phyloP scores from a whole-genome alignment of 1,284 basidiomycete genomes.

The Vanrija sp. region DNA sequence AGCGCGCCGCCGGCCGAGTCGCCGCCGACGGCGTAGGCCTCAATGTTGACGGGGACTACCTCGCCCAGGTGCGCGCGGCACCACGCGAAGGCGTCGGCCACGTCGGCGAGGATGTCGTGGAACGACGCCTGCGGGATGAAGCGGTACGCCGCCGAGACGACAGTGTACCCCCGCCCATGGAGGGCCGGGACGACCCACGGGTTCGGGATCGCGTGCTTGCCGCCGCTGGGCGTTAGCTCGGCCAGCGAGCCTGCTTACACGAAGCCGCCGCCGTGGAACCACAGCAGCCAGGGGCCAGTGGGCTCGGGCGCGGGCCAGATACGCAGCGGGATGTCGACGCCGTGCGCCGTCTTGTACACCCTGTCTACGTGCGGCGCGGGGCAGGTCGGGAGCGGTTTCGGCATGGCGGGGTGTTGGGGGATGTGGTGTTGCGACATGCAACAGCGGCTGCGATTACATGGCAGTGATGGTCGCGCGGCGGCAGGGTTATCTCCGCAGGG shows the following conservation, averaged over 20 bases:
- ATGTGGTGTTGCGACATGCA: too few species aligned
- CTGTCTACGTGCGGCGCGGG: slow-evolving; percentile 24
- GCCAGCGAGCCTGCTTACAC: not conserved
- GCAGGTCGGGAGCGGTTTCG: slow-evolving; percentile 1
- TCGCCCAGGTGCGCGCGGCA: slow-evolving; percentile 11
- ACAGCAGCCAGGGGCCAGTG: slow-evolving; percentile 23
- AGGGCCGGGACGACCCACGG: slow-evolving; percentile 27
- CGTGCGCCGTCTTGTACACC: slow-evolving; percentile 17
- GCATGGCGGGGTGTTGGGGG: too few species aligned
- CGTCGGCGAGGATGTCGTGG: slow-evolving; percentile 21
- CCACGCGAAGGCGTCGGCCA: slow-evolving; percentile 20
- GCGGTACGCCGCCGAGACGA: slow-evolving; percentile 28
- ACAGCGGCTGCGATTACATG: too few species aligned
- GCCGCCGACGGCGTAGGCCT: slow-evolving; percentile 21
- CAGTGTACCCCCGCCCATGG: slow-evolving; percentile 13
- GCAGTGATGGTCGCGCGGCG: too few species aligned
- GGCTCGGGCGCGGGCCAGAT: slow-evolving; percentile 19
- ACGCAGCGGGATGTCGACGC: slow-evolving; percentile 24
- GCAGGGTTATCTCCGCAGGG: too few species aligned
- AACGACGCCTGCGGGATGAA: slow-evolving; percentile 21
- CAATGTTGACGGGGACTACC: slow-evolving; percentile 1
- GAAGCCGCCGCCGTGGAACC: slow-evolving; percentile 29
- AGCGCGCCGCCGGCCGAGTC: slow-evolving; percentile 27
- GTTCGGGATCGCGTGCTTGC: slow-evolving; percentile 19
- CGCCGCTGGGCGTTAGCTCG: slow-evolving; percentile 4